Evolutionary conservation across 148 eudicot genomes (phyloP), one percentile per base, ranked within the genome.

Genomic region (Diospyros kaki): DNA sequence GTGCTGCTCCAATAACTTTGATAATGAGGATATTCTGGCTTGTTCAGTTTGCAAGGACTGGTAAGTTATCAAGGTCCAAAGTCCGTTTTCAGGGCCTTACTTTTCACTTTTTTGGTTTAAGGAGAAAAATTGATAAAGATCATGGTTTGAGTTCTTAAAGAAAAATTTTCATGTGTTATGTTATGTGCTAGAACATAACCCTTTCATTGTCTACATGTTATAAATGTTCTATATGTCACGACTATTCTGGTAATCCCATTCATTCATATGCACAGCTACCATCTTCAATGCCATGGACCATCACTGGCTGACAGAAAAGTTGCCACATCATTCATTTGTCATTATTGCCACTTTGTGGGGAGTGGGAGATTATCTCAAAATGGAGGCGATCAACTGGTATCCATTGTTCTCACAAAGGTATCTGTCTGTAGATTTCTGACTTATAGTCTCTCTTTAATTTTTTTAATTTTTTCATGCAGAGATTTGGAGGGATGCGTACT

Each of bases 31-130:
- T 67, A 81, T 81, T 65, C 75, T 84, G 9, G 86, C 91, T 56
- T 95, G 99, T 82, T 90, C 90, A 75, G 72, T 86, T 71, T 95
- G 99, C 81, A 88, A 82, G 72, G 93, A 89, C 80, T 78, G 99
- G 99, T 93, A 89, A 84, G 86, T 72, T 83, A 76, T 78, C 78
- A 50, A 59, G 28, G 38, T 75, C 69, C 77, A 74, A 46, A 28
- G 8, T 64, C 85, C 18, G 42, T 66, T 77, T n/a, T 77, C 38
- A 46, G 46, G 63, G 39, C 17, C 54, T 17, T 15, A 40, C 15
- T 46, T 72, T 59, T 58, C 52, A 68, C 45, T 55, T 64, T 64
- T 62, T 13, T 41, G 48, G 48, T 28, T 70, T 14, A 70, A 53
- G 48, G 4, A 39, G 48, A 61, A 72, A 17, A 3, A 6, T 65